A percentile compares a stretch with the other conserved stretches of the same genome.
phyloP scores from a whole-genome alignment of 495 filamentous ascomycete genomes.

The Neurospora sp. region DNA sequence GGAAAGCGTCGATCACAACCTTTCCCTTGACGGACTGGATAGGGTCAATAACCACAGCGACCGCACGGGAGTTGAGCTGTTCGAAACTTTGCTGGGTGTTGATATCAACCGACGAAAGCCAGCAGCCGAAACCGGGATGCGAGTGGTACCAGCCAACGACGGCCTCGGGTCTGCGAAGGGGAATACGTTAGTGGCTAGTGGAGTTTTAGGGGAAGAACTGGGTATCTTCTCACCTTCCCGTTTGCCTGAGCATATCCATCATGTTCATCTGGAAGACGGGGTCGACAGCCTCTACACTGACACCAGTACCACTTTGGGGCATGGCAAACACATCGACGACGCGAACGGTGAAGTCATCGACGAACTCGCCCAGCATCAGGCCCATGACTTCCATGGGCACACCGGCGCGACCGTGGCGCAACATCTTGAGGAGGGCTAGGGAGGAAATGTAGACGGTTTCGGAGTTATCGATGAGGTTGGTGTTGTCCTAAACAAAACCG shows the following conservation, averaged over 20 bases:
- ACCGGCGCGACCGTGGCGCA: conserved; percentile 91
- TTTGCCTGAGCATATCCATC: conserved; percentile 99
- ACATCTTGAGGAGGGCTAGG: conserved; percentile 93
- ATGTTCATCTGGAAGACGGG: conserved; percentile 98
- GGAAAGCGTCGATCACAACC: conserved; percentile 98
- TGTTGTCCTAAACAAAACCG: conserved; percentile 52
- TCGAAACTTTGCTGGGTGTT: conserved; percentile 99
- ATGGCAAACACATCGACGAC: conserved; percentile 98
- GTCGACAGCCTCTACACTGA: conserved; percentile 96
- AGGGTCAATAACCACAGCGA: conserved; percentile 94
- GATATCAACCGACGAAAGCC: conserved; percentile 97
- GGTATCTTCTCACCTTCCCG: conserved; percentile 60
- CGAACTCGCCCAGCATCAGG: conserved; percentile 95
- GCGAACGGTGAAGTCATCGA: conserved; percentile 96
- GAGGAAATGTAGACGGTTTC: conserved; percentile 99
- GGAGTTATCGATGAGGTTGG: conserved; percentile 90
- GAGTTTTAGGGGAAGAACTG: not conserved
- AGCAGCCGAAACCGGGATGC: conserved; percentile 97
- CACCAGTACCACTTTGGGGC: conserved; percentile 98
- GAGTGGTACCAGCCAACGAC: conserved; percentile 99
- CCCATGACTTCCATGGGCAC: conserved; percentile 99
- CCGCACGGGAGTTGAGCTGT: conserved; percentile 88
- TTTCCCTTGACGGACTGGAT: conserved; percentile 99
- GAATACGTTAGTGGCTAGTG: conserved; percentile 7
- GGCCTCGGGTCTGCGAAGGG: conserved; percentile 63